Evolutionary conservation across 2,329 filamentous ascomycete species (phyloP), one percentile per base, ranked within the genome.

Genomic region (Lecanicillium sp.): DNA sequence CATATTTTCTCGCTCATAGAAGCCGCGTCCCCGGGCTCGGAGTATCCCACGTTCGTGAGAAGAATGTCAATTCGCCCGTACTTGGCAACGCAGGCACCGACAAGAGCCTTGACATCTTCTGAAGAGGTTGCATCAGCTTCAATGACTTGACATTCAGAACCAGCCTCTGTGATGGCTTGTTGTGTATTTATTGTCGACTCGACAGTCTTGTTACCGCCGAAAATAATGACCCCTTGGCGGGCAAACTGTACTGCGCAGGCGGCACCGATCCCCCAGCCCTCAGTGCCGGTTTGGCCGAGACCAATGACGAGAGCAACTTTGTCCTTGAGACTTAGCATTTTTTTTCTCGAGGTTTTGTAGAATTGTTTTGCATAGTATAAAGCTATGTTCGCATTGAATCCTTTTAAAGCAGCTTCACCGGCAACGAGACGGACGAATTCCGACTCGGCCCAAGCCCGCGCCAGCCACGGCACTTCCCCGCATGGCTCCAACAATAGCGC

Each of bases 21-120:
- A 0, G 64, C 71, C 1, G 73, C 67, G 20, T 63, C 62, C 0
- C 73, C 73, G 0, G 64, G 66, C 42, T 78, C 72, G 1, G 67
- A 72, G 37, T 66, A 66, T 2, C 76, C 77, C 3, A 79, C 75
- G 37, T 79, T 79, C 45, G 77, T 78, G 13, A 81, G 52, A 1
- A 80, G 56, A 16, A 80, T 71, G 45, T 80, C 76, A 38, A 79
- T 70, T 5, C 70, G 64, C 8, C 73, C 72, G 43, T 77, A 66
- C 29, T 66, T 68, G 0, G 58, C 50, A 14, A 75, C 48, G 32
- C 73, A 77, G 0, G 65, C 63, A 25, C 72, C 64, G 4, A 80
- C 65, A 0, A 78, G 63, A 0, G 52, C 51, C 44, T 73, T 68
- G 49, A 78, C 73, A 13, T 71, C 70, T 0, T 54, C 49, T 0